phyloP scores from a whole-genome alignment of 805 yeast genomes.

The Kuraishia borneana region DNA sequence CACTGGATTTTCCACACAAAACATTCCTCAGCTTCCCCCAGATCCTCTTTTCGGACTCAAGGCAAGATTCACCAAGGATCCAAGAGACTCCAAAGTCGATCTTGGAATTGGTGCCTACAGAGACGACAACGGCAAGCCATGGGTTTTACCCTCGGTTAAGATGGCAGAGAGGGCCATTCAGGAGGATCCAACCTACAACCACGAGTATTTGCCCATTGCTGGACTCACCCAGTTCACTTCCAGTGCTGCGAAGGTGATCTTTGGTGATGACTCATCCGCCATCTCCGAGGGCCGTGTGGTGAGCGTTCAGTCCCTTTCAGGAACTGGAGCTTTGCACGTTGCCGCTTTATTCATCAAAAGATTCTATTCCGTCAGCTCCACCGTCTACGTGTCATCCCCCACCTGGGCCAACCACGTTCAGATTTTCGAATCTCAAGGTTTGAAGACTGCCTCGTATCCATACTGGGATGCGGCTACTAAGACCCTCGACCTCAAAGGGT shows the following conservation, averaged over 20 bases:
- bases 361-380: slow-evolving; percentile 30
- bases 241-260: slow-evolving; percentile 63
- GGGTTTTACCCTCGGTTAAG: slow-evolving; percentile 60
- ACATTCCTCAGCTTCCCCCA: slow-evolving; percentile 59
- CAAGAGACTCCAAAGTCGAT: slow-evolving; percentile 63
- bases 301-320: slow-evolving; percentile 70
- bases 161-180: slow-evolving; percentile 59
- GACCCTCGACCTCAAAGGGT: slow-evolving; percentile 61
- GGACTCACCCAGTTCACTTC: slow-evolving; percentile 61
- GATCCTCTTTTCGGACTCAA: slow-evolving; percentile 83
- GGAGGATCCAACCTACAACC: slow-evolving; percentile 53
- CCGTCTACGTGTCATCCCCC: slow-evolving; percentile 70
- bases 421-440: slow-evolving; percentile 64
- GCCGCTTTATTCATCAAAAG: slow-evolving; percentile 62
- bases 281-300: slow-evolving; percentile 36
- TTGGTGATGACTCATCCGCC: slow-evolving; percentile 50
- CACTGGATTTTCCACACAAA: slow-evolving; percentile 11
- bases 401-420: slow-evolving; percentile 98
- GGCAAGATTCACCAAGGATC: slow-evolving; percentile 49
- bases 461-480: slow-evolving; percentile 75
- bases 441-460: slow-evolving; percentile 60
- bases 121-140: slow-evolving; percentile 58
- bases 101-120: slow-evolving; percentile 78
- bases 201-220: slow-evolving; percentile 78
- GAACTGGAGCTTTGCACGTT: slow-evolving; percentile 86